Evolutionary conservation across 768 basidiomycete genomes (phyloP).

Genomic region (Hypholoma fasciculare): DNA sequence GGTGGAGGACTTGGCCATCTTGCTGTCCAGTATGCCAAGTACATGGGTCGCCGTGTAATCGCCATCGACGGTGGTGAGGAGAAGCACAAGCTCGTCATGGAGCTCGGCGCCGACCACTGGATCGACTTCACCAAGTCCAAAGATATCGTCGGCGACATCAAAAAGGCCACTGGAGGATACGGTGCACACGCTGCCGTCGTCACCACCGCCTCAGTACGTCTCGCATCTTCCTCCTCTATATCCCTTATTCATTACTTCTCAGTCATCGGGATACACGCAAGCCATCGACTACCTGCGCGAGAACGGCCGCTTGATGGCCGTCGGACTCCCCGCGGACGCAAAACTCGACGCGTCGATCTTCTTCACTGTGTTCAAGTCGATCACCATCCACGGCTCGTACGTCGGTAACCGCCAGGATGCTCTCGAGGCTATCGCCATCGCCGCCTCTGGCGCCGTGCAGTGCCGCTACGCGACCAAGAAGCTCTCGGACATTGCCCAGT

Average conservation of each 20-base stretch:
- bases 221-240: neutral
- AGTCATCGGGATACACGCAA: constrained; percentile 46
- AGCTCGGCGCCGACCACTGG: constrained; percentile 74
- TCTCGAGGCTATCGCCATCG: constrained; percentile 76
- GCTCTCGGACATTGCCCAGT: constrained; percentile 54
- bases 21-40: constrained; percentile 78
- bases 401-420: constrained; percentile 83
- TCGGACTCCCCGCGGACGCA: constrained; percentile 72
- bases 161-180: constrained; percentile 57
- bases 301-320: constrained; percentile 74
- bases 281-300: constrained; percentile 76
- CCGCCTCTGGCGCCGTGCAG: constrained; percentile 68
- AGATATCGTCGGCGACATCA: constrained; percentile 66
- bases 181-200: constrained; percentile 76
- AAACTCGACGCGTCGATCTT: constrained; percentile 31
- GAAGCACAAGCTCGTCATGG: constrained; percentile 60
- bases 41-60: constrained; percentile 77
- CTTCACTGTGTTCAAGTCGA: constrained; percentile 39
- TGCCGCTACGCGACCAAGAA: constrained; percentile 48
- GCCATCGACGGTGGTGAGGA: constrained; percentile 76
- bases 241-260: neutral
- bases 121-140: constrained; percentile 75
- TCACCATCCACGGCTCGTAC: constrained; percentile 54
- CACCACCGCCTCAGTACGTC: constrained; percentile 49
- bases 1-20: constrained; percentile 86